Evolutionary conservation across 805 yeast genomes (phyloP), one percentile per base, ranked within the genome.

Genomic region (Ogataea sp.): DNA sequence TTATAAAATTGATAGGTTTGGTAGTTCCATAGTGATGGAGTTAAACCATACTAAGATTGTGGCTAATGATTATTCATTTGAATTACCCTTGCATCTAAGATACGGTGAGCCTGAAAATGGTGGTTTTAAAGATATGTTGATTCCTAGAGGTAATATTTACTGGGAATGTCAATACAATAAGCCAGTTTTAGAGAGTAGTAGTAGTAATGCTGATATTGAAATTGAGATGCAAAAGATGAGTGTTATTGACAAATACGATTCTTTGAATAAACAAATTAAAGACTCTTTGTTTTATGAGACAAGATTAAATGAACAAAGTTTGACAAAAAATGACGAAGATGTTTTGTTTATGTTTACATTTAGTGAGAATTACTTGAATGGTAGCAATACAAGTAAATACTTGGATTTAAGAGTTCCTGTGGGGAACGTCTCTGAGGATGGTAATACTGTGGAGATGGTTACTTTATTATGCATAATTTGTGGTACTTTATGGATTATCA

Each of bases 41-140:
- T 17, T 60, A 4, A 25, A 41, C 17, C 18, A 15, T 13, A 33
- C 34, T 20, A 23, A 21, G 15, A 20, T 32, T 13, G 17, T 32
- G 7, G 36, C n/a, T 32, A 47, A 52, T 16, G 45, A 42, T 3
- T 9, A 37, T 13, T 21, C 32, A 14, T 52, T 59, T 37, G 53
- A 53, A 31, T n/a, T 59, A 11, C 64, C 64, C 2, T 38, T 59
- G 36, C 65, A 59, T 48, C 37, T 54, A 28, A 42, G 65, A 23
- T 59, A 59, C 31, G 55, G 52, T 1, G 42, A 39, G 17, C 64
- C 64, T 3, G 13, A 14, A 1, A 29, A 38, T 3, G 50, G 49
- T 3, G 40, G 25, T 17, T 23, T 23, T n/a, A 29, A 26, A 14
- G 16, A 23, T 4, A 34, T 45, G 7, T 20, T 25, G 20, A 18